phyloP scores from a whole-genome alignment of 805 yeast genomes.

The Wickerhamomyces mucosus region DNA sequence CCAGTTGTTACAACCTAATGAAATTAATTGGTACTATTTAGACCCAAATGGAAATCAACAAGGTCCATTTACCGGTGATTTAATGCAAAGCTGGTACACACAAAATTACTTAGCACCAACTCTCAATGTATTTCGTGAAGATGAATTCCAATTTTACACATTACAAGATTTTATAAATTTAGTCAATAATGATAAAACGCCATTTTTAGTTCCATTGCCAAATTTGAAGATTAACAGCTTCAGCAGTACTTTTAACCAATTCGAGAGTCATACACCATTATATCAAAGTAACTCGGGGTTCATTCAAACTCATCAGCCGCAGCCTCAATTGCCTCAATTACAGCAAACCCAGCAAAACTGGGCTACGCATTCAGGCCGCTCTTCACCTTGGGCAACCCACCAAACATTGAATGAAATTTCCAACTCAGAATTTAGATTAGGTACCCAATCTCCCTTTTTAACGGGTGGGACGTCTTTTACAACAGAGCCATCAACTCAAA shows the following conservation, averaged over 20 bases:
- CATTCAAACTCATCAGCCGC: background rate
- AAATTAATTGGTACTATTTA: slow-evolving; percentile 59
- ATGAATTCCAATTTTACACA: slow-evolving; percentile 38
- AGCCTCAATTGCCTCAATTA: slow-evolving; percentile 5
- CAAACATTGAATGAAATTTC: slow-evolving; percentile 1
- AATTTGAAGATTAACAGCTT: slow-evolving; percentile 3
- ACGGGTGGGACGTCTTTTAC: no score
- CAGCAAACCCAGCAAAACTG: slow-evolving; percentile 11
- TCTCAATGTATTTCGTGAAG: slow-evolving; percentile 49
- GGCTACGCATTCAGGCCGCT: slow-evolving; percentile 9
- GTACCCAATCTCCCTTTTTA: slow-evolving; percentile 12
- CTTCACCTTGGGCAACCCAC: slow-evolving; percentile 13
- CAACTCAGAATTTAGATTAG: slow-evolving; percentile 7
- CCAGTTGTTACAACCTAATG: slow-evolving; percentile 25
- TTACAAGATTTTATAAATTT: slow-evolving; percentile 43
- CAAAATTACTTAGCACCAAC: slow-evolving; percentile 48
- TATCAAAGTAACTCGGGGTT: slow-evolving; percentile 3
- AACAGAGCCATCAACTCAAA: no score
- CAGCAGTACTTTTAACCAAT: no score
- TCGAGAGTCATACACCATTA: slow-evolving; percentile 1
- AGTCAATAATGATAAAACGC: slow-evolving; percentile 50
- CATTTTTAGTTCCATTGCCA: slow-evolving; percentile 52
- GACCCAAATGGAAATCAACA: slow-evolving; percentile 65
- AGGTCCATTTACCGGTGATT: slow-evolving; percentile 69
- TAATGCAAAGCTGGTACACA: slow-evolving; percentile 74